Evolutionary conservation across 1,284 basidiomycete genomes (phyloP).

Genomic region (Ganoderma boninense): DNA sequence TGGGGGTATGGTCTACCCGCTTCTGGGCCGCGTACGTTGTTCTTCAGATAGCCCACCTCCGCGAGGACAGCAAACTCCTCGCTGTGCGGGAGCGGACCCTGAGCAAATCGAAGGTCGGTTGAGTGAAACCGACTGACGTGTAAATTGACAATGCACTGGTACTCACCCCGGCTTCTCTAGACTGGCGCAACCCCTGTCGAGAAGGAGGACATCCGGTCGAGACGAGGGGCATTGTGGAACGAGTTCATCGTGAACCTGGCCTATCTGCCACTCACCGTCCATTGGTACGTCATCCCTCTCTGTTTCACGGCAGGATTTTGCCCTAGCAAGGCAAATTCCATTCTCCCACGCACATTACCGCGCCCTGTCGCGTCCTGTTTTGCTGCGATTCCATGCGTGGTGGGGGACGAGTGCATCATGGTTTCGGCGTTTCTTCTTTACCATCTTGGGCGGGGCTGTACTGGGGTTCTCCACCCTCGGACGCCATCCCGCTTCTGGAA

Average conservation of each 20-base stretch:
- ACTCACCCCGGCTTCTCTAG: conserved; percentile 20
- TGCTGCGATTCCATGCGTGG: background rate
- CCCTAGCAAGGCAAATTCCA: background rate
- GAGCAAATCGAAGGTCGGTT: conserved; percentile 58
- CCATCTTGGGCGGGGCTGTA: conserved; percentile 9
- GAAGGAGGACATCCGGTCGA: conserved; percentile 61
- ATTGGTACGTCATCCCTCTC: conserved; percentile 65
- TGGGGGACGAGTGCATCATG: background rate
- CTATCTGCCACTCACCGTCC: conserved; percentile 83
- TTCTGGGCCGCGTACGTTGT: conserved; percentile 82
- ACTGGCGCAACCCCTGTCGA: conserved; percentile 52
- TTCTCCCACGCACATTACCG: background rate
- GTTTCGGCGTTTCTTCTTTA: conserved; percentile 10
- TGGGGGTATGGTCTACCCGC: conserved; percentile 72
- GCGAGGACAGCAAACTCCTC: conserved; percentile 70
- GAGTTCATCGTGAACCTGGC: conserved; percentile 79
- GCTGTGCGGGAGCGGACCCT: conserved; percentile 61
- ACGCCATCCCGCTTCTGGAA: conserved; percentile 6
- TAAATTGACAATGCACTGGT: background rate
- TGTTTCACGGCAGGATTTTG: conserved; percentile 5
- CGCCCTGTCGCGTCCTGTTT: background rate
- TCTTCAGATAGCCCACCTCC: conserved; percentile 76
- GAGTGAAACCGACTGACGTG: background rate
- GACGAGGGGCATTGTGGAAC: conserved; percentile 77
- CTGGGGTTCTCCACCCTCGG: background rate